phyloP scores from a whole-genome alignment of 352 stramenopile genomes.

The Peronospora farinosa region DNA sequence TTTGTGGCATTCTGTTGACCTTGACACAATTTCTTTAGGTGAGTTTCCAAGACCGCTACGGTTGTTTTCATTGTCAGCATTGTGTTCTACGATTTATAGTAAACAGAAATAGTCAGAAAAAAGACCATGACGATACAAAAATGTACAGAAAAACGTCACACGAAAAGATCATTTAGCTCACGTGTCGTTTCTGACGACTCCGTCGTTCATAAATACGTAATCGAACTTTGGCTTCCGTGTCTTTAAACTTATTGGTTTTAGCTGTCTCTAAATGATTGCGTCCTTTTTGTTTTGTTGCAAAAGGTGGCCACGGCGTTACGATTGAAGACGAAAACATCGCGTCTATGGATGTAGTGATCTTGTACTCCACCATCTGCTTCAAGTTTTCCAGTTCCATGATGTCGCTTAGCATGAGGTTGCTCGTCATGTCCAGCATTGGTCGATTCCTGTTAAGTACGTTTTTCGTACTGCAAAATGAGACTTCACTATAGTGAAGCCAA shows the following conservation, averaged over 20 bases:
- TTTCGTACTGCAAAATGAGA: too few relatives aligned
- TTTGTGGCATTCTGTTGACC: constrained; percentile 9
- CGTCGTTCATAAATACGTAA: constrained; percentile 50
- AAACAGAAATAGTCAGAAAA: too few relatives aligned
- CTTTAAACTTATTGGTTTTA: constrained; percentile 33
- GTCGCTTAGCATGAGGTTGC: too few relatives aligned
- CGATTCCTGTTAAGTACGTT: too few relatives aligned
- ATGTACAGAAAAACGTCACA: too few relatives aligned
- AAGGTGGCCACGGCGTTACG: constrained; percentile 18
- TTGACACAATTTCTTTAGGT: constrained; percentile 32
- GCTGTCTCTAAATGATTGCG: constrained; percentile 28
- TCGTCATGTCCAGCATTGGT: too few relatives aligned
- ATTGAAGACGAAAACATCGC: constrained; percentile 18
- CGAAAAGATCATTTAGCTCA: constrained; percentile 1
- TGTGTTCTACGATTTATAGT: constrained; percentile 29
- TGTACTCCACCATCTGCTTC: too few relatives aligned
- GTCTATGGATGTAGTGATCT: neutral
- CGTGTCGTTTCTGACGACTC: constrained; percentile 47
- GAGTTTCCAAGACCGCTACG: constrained; percentile 31
- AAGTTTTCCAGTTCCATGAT: too few relatives aligned
- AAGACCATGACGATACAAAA: too few relatives aligned
- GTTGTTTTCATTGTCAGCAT: constrained; percentile 51
- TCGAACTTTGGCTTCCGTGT: constrained; percentile 40
- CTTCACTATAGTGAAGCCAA: too few relatives aligned
- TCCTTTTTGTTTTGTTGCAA: constrained; percentile 37